These are phyloP conservation scores for Hypericum perforatum DNA, from an alignment of 345 rosid genomes.

Conservation along the genomic window DNA sequence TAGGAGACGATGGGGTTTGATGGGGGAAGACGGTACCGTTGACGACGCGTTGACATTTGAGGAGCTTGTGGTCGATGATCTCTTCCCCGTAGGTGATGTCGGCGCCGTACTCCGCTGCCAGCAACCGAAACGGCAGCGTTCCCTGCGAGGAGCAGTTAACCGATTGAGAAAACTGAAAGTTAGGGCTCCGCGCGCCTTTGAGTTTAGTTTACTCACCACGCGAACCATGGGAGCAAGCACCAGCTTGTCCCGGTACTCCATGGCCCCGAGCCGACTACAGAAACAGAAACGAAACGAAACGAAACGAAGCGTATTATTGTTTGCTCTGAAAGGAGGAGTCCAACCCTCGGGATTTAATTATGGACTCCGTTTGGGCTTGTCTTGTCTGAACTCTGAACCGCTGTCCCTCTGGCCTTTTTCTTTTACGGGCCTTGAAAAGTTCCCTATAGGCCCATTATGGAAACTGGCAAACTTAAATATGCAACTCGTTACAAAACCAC, in stretches of 20 bases:
- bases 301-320: too few species aligned
- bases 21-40: slow-evolving; percentile 37
- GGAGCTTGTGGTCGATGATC: slow-evolving; percentile 67
- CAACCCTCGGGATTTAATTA: too few species aligned
- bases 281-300: too few species aligned
- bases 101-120: slow-evolving; percentile 85
- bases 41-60: slow-evolving; percentile 60
- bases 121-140: slow-evolving; percentile 61
- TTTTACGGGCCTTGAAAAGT: too few species aligned
- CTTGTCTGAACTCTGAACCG: too few species aligned
- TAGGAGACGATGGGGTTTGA: too few species aligned
- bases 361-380: too few species aligned
- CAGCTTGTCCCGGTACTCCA: slow-evolving; percentile 78
- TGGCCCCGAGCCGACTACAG: slow-evolving; percentile 11
- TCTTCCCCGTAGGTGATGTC: slow-evolving; percentile 91
- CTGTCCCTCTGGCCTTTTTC: too few species aligned
- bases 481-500: too few species aligned
- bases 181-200: background rate
- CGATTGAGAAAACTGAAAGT: background rate
- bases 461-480: too few species aligned
- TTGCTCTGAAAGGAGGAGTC: too few species aligned
- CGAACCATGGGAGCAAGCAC: slow-evolving; percentile 99
- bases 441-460: too few species aligned
- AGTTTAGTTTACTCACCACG: slow-evolving; percentile 41
- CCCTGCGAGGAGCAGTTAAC: slow-evolving; percentile 35